Conservation (phyloP, 805 yeast species). For the Wickerhamiella allomyrinae region DNA sequence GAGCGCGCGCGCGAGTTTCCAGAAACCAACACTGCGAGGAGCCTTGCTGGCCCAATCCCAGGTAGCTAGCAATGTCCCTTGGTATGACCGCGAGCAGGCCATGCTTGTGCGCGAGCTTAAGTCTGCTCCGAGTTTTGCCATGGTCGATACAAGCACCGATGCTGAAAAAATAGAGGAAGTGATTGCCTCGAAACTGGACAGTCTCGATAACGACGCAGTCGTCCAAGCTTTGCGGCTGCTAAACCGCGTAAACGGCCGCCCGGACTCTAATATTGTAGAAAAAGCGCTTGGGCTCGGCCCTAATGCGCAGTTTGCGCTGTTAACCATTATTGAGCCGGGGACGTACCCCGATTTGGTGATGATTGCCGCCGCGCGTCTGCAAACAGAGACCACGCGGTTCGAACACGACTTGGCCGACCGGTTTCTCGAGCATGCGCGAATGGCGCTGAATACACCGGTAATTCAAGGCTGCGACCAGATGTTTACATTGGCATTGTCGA, state of each 20-base stretch:
- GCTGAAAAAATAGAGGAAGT: slow-evolving; percentile 1
- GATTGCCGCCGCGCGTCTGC: slow-evolving; percentile 2
- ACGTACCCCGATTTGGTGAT: neutral
- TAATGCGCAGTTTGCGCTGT: neutral
- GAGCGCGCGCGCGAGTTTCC: slow-evolving; percentile 3
- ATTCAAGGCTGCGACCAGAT: neutral
- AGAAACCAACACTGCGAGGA: slow-evolving; percentile 6
- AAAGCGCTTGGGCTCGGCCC: neutral
- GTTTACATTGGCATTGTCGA: neutral
- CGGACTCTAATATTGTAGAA: neutral
- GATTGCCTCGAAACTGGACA: neutral
- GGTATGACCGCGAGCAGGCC: slow-evolving; percentile 12
- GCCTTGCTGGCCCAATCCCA: slow-evolving; percentile 13
- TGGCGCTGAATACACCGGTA: neutral
- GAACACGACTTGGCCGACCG: neutral
- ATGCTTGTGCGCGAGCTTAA: slow-evolving; percentile 6
- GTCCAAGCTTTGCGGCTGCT: neutral
- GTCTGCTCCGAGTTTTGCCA: neutral
- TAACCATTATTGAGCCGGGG: neutral
- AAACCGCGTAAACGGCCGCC: slow-evolving; percentile 1
- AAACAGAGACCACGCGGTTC: neutral
- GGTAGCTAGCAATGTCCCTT: slow-evolving; percentile 1
- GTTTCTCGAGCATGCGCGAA: slow-evolving; percentile 1
- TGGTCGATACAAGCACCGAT: neutral
- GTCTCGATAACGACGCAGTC: slow-evolving; percentile 1